These are phyloP conservation scores for Lachnellula suecica DNA, from an alignment of 2,329 filamentous ascomycete species.

Conservation along the genomic window DNA sequence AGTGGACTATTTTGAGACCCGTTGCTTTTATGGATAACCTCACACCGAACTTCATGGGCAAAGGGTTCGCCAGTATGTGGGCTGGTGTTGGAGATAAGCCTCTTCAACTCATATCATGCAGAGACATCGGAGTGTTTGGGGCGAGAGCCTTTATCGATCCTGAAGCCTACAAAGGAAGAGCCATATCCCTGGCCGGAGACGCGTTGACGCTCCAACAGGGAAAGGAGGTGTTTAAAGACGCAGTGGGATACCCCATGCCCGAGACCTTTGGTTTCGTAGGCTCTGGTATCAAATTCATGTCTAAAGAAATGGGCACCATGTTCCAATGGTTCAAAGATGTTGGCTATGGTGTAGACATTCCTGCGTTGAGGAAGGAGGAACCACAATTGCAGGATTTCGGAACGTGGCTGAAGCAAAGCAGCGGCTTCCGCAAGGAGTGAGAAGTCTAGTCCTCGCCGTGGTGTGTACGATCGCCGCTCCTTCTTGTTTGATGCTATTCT, in stretches of 20 bases:
- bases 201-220: conserved; percentile 37
- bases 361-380: conserved; percentile 15
- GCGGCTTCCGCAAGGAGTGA: conserved; percentile 7
- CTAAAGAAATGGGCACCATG: conserved; percentile 37
- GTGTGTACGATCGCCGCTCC: neutral
- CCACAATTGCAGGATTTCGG: conserved; percentile 18
- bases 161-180: conserved; percentile 31
- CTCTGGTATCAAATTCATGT: conserved; percentile 27
- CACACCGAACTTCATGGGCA: conserved; percentile 20
- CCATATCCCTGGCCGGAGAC: conserved; percentile 41
- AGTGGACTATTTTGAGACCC: conserved; percentile 56
- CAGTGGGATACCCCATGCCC: conserved; percentile 31
- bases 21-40: conserved; percentile 54
- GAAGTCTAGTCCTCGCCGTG: neutral
- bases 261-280: conserved; percentile 32
- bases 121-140: conserved; percentile 41
- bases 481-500: neutral
- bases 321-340: conserved; percentile 38
- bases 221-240: conserved; percentile 32
- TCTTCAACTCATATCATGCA: conserved; percentile 36
- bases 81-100: conserved; percentile 39
- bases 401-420: conserved; percentile 20
- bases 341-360: conserved; percentile 37
- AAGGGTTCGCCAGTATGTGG: conserved; percentile 21
- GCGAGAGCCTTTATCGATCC: conserved; percentile 37